Conservation (phyloP, 2,329 filamentous ascomycete species). For the Clarireedia paspali region DNA sequence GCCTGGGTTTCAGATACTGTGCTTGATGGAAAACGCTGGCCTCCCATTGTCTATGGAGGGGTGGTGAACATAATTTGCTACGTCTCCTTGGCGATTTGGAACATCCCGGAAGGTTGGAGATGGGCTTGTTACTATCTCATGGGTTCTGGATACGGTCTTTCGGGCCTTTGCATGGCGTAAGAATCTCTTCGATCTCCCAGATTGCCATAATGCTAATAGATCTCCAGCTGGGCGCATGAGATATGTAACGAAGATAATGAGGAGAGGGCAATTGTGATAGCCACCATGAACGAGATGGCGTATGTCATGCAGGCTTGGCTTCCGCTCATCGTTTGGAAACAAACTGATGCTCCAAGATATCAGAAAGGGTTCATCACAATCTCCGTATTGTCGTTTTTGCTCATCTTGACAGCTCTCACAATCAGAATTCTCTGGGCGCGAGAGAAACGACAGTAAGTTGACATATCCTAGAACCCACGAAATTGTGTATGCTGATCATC, state of each 20-base stretch:
- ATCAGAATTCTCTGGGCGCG: slow-evolving; percentile 10
- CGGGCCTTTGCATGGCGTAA: slow-evolving; percentile 36
- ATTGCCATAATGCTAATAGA: not conserved
- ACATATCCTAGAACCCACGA: not conserved
- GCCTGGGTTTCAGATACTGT: slow-evolving; percentile 26
- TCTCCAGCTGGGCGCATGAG: slow-evolving; percentile 42
- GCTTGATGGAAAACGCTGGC: slow-evolving; percentile 25
- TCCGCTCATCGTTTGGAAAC: slow-evolving; percentile 58
- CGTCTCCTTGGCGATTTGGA: slow-evolving; percentile 36
- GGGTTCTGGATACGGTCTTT: slow-evolving; percentile 33
- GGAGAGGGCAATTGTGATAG: slow-evolving; percentile 58
- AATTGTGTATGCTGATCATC: not conserved
- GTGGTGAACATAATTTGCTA: slow-evolving; percentile 6
- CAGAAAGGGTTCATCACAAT: slow-evolving; percentile 53
- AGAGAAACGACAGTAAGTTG: slow-evolving; percentile 6
- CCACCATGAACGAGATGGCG: slow-evolving; percentile 60
- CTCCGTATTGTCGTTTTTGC: slow-evolving; percentile 36
- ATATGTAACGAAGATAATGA: slow-evolving; percentile 51
- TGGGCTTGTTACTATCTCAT: slow-evolving; percentile 53
- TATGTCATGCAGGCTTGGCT: slow-evolving; percentile 65
- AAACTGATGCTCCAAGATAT: slow-evolving; percentile 53
- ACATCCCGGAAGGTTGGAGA: slow-evolving; percentile 45
- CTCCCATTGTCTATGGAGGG: slow-evolving; percentile 44
- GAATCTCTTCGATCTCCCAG: slow-evolving; percentile 13
- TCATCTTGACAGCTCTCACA: slow-evolving; percentile 12